phyloP scores from a whole-genome alignment of 2,329 filamentous ascomycete species.

The Boeremia lycopersici region DNA sequence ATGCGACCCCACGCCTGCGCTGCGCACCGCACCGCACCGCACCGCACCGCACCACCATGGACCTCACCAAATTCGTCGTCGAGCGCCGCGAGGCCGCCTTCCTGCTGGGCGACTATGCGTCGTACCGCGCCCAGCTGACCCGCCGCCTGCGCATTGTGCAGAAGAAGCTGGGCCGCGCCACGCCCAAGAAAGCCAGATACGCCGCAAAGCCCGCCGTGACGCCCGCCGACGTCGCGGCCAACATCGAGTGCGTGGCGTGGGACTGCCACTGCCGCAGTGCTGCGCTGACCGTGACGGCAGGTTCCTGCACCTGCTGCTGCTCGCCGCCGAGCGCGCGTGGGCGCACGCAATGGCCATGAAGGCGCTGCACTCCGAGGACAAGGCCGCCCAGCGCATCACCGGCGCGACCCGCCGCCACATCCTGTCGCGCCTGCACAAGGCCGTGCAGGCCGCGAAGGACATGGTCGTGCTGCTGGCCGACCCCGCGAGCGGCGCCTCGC shows the following conservation, averaged over 20 bases:
- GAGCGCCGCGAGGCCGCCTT: constrained; percentile 81
- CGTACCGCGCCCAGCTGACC: constrained; percentile 79
- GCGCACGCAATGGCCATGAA: constrained; percentile 97
- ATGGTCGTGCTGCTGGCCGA: constrained; percentile 72
- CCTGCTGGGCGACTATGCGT: constrained; percentile 84
- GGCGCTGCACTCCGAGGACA: constrained; percentile 76
- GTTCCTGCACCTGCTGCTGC: constrained; percentile 66
- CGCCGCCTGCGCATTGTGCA: constrained; percentile 82
- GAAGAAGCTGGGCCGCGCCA: constrained; percentile 83
- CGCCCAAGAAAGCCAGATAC: constrained; percentile 86
- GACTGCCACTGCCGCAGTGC: background rate
- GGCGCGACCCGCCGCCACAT: constrained; percentile 86
- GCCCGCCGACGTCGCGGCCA: constrained; percentile 73
- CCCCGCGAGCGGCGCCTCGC: constrained; percentile 66
- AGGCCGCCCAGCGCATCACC: constrained; percentile 72
- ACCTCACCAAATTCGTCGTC: constrained; percentile 85
- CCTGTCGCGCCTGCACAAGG: constrained; percentile 83
- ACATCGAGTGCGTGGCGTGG: constrained; percentile 69
- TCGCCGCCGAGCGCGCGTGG: constrained; percentile 90
- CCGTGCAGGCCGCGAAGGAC: constrained; percentile 69
- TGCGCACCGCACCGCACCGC: constrained; percentile 3
- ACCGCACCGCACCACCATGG: constrained; percentile 62
- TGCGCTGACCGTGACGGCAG: constrained; percentile 22
- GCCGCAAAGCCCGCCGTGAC: constrained; percentile 72
- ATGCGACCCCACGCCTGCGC: background rate